Conservation (phyloP, 2,329 filamentous ascomycete species). For the Colletotrichum sp. region DNA sequence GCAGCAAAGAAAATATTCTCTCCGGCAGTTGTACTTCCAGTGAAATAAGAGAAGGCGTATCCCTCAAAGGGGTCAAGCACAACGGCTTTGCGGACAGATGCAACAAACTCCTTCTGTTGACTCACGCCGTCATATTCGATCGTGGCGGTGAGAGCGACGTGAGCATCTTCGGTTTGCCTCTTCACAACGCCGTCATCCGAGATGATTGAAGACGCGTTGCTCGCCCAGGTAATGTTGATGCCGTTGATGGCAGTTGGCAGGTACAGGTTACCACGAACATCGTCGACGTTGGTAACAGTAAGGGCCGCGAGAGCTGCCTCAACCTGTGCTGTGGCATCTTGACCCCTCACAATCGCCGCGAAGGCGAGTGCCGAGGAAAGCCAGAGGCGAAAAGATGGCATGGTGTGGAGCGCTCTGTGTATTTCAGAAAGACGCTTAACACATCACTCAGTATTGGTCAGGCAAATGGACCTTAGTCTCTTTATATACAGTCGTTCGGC, state of each 20-base stretch:
- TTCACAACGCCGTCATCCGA: constrained; percentile 38
- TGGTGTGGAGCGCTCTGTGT: not conserved
- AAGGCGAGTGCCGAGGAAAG: constrained; percentile 6
- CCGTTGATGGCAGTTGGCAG: constrained; percentile 35
- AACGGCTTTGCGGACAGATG: constrained; percentile 36
- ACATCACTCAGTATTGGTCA: not conserved
- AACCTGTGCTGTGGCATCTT: not conserved
- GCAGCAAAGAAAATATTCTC: constrained; percentile 59
- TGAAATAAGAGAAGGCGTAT: constrained; percentile 59
- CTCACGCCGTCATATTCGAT: constrained; percentile 27
- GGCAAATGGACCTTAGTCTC: not conserved
- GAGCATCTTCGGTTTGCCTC: constrained; percentile 28
- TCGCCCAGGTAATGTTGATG: constrained; percentile 38
- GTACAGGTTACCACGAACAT: constrained; percentile 42
- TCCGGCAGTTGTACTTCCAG: constrained; percentile 44
- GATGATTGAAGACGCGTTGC: constrained; percentile 36
- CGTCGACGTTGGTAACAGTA: constrained; percentile 35
- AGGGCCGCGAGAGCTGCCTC: constrained; percentile 26
- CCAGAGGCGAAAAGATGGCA: constrained; percentile 1
- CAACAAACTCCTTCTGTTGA: constrained; percentile 33
- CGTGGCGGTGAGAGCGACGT: constrained; percentile 39
- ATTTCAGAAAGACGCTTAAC: not conserved
- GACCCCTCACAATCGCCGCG: not conserved
- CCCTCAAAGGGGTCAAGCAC: constrained; percentile 41
- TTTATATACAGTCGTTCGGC: not conserved